A percentile compares a stretch with the other conserved stretches of the same genome.
Conservation (phyloP, 768 basidiomycete species). For the Russula vinacea region DNA sequence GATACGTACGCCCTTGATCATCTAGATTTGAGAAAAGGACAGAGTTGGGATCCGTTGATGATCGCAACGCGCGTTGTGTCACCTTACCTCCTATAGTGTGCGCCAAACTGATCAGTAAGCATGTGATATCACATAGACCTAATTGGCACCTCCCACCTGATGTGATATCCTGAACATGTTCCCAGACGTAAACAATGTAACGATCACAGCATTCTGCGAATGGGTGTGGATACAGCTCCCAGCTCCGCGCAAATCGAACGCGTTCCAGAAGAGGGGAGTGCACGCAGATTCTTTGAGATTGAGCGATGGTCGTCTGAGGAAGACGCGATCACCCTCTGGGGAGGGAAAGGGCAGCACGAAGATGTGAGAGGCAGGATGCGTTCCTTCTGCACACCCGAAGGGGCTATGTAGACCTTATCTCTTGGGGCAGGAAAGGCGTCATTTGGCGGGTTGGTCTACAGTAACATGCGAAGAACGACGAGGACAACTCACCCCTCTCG, state of each 20-base stretch:
- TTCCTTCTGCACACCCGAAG: constrained; percentile 89
- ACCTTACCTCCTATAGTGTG: constrained; percentile 9
- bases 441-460: background rate
- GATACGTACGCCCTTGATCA: constrained; percentile 86
- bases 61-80: background rate
- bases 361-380: constrained; percentile 75
- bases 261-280: constrained; percentile 91
- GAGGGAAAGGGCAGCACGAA: constrained; percentile 82
- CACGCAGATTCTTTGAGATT: constrained; percentile 83
- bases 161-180: constrained; percentile 76
- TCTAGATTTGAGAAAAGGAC: constrained; percentile 42
- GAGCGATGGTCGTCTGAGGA: constrained; percentile 68
- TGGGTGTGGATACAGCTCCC: constrained; percentile 91
- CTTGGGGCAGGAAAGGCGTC: constrained; percentile 36
- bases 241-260: constrained; percentile 73
- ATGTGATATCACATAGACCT: background rate
- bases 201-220: constrained; percentile 87
- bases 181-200: constrained; percentile 72
- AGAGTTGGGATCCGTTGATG: background rate
- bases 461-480: background rate
- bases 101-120: background rate
- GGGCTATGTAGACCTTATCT: constrained; percentile 80
- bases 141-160: constrained; percentile 49
- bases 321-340: constrained; percentile 66
- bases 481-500: constrained; percentile 51